Evolutionary conservation across 83 land plant species (phyloP), one percentile per base, ranked within the genome.

Genomic region (Picea abies): DNA sequence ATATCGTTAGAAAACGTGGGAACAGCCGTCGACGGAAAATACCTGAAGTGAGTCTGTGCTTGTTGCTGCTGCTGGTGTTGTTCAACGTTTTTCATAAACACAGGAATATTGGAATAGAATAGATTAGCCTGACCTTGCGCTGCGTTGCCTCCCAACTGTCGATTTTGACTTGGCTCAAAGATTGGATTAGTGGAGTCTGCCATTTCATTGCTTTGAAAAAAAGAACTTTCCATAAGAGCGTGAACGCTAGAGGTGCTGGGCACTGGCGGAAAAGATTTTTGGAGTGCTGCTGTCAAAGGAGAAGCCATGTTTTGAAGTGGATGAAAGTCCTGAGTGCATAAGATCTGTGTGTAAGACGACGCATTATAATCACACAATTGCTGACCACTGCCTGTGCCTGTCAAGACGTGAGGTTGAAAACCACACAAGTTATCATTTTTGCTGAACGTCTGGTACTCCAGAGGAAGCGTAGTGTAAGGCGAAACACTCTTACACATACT

Each of bases 271-370:
- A 56, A 56, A 20, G 23, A 10, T 11, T 73, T 49, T 25, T 44
- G 77, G 44, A 44, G 41, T 8, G 58, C 52, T 73, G 17, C 29
- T 12, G 77, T 73, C 5, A 25, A 73, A 20, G 41, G n/a, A 73
- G 22, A 12, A 44, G 56, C 16, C 77, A 70, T 70, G 47, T 19
- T 39, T 37, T 73, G 56, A 73, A 73, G 56, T 14, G 44, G 58
- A 35, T 41, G 77, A 78, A 64, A 60, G 60, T 78, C 80, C 39
- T 78, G 69, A 3, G 69, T 60, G 20, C 63, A 78, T 26, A 76
- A 14, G 26, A 76, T 52, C 56, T 76, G 62, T 4, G 79, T 11
- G 79, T 52, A 52, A 25, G 79, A 76, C 25, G 14, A 22, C 20
- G 39, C 25, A 29, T 19, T 29, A 29, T 26, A 56, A 15, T 78